These are phyloP conservation scores for Helicocarpus griseus DNA, from an alignment of 2,329 filamentous ascomycete species.

Conservation along the genomic window DNA sequence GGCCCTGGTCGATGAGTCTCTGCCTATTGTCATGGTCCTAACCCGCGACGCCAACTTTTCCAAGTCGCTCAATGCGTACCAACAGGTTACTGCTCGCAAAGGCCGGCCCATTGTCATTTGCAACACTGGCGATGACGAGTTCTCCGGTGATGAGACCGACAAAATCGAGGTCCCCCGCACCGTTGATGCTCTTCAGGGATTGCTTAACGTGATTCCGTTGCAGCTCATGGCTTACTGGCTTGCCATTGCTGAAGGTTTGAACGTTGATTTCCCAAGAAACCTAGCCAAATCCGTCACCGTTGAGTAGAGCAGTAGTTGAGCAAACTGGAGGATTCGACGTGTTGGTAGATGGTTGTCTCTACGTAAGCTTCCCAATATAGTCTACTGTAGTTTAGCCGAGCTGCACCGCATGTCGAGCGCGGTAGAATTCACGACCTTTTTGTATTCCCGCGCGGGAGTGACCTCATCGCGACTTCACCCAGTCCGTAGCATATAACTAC, in stretches of 20 bases:
- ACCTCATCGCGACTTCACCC: no score
- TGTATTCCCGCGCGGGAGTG: no score
- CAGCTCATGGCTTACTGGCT: constrained; percentile 99
- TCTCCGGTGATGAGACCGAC: constrained; percentile 76
- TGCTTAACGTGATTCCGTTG: constrained; percentile 93
- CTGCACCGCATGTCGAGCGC: no score
- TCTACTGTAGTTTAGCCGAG: no score
- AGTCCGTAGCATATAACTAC: no score
- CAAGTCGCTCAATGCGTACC: constrained; percentile 97
- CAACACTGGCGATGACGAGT: constrained; percentile 83
- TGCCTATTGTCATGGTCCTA: constrained; percentile 99
- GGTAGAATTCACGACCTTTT: no score
- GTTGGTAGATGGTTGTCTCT: no score
- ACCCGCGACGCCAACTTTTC: constrained; percentile 93
- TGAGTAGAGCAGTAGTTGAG: no score
- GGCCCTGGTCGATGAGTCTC: constrained; percentile 92
- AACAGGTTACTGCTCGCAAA: constrained; percentile 84
- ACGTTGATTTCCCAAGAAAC: constrained; percentile 98
- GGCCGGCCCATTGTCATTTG: constrained; percentile 98
- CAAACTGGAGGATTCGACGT: no score
- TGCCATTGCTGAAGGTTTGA: constrained; percentile 87
- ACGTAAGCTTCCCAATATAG: no score
- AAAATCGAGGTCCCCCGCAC: constrained; percentile 97
- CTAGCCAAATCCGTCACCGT: constrained; percentile 98
- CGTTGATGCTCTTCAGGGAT: constrained; percentile 88